These are phyloP conservation scores for Friedmanniomyces endolithicus DNA, from an alignment of 495 filamentous ascomycete genomes.

Conservation along the genomic window DNA sequence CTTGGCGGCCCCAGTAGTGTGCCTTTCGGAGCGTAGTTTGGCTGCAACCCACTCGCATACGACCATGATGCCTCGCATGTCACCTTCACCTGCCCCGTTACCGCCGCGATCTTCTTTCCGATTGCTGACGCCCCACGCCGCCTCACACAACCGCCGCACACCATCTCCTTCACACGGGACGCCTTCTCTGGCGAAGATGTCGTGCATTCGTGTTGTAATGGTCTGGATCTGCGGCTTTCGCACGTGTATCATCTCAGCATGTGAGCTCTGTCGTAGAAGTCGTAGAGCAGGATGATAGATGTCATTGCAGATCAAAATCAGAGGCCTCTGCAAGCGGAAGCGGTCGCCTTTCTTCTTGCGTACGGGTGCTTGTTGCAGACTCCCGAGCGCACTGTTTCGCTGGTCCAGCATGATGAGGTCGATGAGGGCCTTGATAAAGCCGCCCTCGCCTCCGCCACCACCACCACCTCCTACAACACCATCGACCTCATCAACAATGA, in stretches of 20 bases:
- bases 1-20: conserved; percentile 25
- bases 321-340: conserved; percentile 72
- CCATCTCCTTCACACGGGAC: conserved; percentile 77
- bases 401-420: conserved; percentile 77
- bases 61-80: conserved; percentile 85
- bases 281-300: conserved; percentile 86
- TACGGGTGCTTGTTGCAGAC: conserved; percentile 24
- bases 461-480: conserved; percentile 74
- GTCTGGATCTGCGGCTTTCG: conserved; percentile 78
- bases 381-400: conserved; percentile 47
- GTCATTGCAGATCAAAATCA: conserved; percentile 94
- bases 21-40: conserved; percentile 49
- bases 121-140: conserved; percentile 72
- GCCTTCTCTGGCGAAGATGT: conserved; percentile 74
- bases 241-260: conserved; percentile 86
- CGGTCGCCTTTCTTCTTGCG: conserved; percentile 58
- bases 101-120: conserved; percentile 44
- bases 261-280: conserved; percentile 62
- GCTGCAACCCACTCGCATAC: conserved; percentile 89
- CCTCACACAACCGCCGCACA: conserved; percentile 79
- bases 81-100: conserved; percentile 61
- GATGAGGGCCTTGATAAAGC: conserved; percentile 89
- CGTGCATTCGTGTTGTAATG: conserved; percentile 68
- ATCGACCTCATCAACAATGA: conserved; percentile 93
- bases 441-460: conserved; percentile 63